Evolutionary conservation across 257 asterid species (phyloP).

Genomic region (Paulownia fortunei): DNA sequence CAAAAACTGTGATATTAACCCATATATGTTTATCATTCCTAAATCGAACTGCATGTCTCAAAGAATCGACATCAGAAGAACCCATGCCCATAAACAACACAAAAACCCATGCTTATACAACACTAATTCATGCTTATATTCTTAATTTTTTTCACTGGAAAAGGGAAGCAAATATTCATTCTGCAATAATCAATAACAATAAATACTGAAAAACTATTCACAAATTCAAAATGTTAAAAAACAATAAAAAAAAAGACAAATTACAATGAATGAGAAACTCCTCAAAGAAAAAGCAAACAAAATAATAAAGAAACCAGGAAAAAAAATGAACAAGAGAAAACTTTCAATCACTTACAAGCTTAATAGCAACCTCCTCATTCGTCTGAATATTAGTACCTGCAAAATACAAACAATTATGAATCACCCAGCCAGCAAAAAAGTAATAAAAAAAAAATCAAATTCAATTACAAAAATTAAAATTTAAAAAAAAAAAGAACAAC

Average conservation of each 20-base stretch:
- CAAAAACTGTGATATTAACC: neutral
- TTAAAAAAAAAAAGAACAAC: neutral
- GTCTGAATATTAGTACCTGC: constrained; percentile 73
- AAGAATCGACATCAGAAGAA: neutral
- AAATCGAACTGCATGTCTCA: neutral
- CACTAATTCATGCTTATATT: neutral
- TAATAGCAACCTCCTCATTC: constrained; percentile 76
- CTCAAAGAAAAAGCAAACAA: neutral
- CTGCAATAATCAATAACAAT: constrained; percentile 19
- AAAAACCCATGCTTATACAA: neutral
- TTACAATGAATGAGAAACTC: neutral
- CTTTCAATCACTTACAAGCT: constrained; percentile 49
- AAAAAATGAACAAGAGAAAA: neutral
- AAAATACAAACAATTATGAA: constrained; percentile 13
- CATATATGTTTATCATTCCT: constrained; percentile 2
- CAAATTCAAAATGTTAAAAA: neutral
- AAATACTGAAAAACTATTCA: neutral
- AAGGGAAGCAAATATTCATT: constrained; percentile 8
- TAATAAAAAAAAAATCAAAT: neutral
- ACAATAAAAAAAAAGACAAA: constrained; percentile 14
- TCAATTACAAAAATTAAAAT: constrained; percentile 20
- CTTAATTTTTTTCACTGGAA: neutral
- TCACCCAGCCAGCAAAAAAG: neutral
- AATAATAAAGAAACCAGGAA: neutral
- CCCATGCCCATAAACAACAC: neutral